phyloP scores from a whole-genome alignment of 2,329 filamentous ascomycete genomes.

The Colletotrichum higginsianum region DNA sequence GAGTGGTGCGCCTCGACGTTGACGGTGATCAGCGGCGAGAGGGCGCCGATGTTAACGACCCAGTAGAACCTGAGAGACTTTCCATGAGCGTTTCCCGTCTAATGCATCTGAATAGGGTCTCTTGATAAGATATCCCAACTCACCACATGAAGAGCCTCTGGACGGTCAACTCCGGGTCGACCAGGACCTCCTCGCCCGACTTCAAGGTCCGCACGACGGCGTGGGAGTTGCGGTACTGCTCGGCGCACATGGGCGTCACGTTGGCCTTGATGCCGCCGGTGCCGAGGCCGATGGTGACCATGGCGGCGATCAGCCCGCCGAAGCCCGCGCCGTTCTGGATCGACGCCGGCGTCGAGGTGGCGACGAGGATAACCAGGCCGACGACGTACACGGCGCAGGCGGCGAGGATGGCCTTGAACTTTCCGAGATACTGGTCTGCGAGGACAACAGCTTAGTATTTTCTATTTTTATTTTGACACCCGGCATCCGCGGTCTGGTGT shows the following conservation, averaged over 20 bases:
- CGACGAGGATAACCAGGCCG: slow-evolving; percentile 56
- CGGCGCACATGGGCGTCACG: slow-evolving; percentile 71
- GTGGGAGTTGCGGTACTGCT: slow-evolving; percentile 72
- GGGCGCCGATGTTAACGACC: slow-evolving; percentile 67
- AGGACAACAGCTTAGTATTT: slow-evolving; percentile 51
- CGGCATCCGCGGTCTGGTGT: no score
- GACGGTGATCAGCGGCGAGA: slow-evolving; percentile 59
- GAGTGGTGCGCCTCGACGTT: slow-evolving; percentile 33
- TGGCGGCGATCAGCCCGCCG: slow-evolving; percentile 66
- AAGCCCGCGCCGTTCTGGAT: slow-evolving; percentile 58
- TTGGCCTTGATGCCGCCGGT: slow-evolving; percentile 81
- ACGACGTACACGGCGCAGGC: slow-evolving; percentile 53
- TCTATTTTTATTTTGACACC: no score
- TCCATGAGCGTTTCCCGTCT: neutral
- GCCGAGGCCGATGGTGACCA: slow-evolving; percentile 76
- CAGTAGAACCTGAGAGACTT: slow-evolving; percentile 72
- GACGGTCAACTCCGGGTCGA: slow-evolving; percentile 77
- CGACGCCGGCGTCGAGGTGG: slow-evolving; percentile 60
- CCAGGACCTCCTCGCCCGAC: slow-evolving; percentile 72
- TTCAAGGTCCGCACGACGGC: slow-evolving; percentile 65
- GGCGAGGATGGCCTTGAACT: slow-evolving; percentile 72
- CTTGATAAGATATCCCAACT: neutral
- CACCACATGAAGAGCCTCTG: slow-evolving; percentile 75
- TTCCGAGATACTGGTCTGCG: slow-evolving; percentile 70
- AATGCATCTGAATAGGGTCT: fast-evolving